Evolutionary conservation across 768 basidiomycete species (phyloP).

Genomic region (Suillus alpinus): DNA sequence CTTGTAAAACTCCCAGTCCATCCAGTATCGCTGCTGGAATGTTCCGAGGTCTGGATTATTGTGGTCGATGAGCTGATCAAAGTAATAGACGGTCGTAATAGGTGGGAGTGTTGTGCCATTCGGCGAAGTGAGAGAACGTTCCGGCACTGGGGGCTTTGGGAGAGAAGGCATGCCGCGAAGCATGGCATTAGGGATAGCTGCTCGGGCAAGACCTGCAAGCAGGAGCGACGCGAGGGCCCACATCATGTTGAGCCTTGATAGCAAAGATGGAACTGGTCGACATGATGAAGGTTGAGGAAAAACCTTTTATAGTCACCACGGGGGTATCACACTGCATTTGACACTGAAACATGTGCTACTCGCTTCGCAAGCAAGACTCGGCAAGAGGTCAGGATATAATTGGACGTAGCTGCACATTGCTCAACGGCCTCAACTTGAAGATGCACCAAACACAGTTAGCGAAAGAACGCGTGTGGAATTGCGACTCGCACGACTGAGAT

Average conservation of each 20-base stretch:
- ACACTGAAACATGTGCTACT: background rate
- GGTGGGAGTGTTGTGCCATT: constrained; percentile 27
- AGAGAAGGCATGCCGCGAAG: constrained; percentile 16
- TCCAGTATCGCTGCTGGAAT: constrained; percentile 75
- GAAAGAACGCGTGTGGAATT: no score
- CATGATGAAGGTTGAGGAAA: background rate
- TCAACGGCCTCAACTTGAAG: background rate
- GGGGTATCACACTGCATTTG: background rate
- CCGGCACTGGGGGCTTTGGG: constrained; percentile 11
- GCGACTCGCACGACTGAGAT: background rate
- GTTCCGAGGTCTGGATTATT: constrained; percentile 58
- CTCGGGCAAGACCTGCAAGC: background rate
- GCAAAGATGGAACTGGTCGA: background rate
- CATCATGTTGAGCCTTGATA: background rate
- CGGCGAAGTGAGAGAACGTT: constrained; percentile 11
- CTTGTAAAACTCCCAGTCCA: constrained; percentile 65
- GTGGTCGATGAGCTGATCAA: constrained; percentile 41
- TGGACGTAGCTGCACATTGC: background rate
- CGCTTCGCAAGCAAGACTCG: background rate
- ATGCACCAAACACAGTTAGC: no score
- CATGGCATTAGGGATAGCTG: constrained; percentile 19
- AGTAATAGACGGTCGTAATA: constrained; percentile 27
- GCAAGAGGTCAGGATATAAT: background rate
- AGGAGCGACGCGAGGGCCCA: background rate
- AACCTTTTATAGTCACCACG: background rate